Evolutionary conservation across 805 yeast genomes (phyloP).

Genomic region (Lipomyces mesembrius): DNA sequence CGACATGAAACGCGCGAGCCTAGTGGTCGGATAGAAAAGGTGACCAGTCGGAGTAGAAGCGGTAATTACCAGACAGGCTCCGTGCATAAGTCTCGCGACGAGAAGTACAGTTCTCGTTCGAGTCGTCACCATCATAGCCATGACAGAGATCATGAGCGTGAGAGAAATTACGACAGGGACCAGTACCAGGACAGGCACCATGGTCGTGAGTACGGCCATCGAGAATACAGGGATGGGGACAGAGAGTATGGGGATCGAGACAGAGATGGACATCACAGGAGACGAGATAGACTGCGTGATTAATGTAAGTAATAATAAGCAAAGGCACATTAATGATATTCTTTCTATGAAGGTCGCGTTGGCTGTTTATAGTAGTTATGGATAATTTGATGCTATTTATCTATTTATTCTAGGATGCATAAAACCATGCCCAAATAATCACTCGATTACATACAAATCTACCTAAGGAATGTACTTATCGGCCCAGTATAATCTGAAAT

Average conservation of each 20-base stretch:
- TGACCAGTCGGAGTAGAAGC: conserved; percentile 5
- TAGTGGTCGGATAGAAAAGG: conserved; percentile 5
- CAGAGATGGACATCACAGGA: background rate
- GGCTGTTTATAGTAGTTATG: background rate
- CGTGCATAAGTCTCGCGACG: background rate
- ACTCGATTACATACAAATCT: background rate
- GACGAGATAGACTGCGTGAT: background rate
- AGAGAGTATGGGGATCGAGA: background rate
- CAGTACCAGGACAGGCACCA: conserved; percentile 3
- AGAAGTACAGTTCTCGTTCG: conserved; percentile 9
- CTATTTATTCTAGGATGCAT: background rate
- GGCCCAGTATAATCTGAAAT: conserved; percentile 35
- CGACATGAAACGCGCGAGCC: background rate
- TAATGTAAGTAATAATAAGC: background rate
- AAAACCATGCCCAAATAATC: background rate
- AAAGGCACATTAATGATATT: background rate
- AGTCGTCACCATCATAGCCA: conserved; percentile 15
- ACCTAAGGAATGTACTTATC: conserved; percentile 20
- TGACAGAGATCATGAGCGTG: conserved; percentile 10
- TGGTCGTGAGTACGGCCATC: too few species aligned
- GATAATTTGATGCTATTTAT: background rate
- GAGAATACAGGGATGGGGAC: background rate
- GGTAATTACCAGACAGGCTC: background rate
- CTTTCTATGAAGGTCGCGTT: background rate
- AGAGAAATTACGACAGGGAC: conserved; percentile 11